A percentile compares a stretch with the other conserved stretches of the same genome.
phyloP scores from a whole-genome alignment of 768 basidiomycete genomes.

The Rhizopogon salebrosus region DNA sequence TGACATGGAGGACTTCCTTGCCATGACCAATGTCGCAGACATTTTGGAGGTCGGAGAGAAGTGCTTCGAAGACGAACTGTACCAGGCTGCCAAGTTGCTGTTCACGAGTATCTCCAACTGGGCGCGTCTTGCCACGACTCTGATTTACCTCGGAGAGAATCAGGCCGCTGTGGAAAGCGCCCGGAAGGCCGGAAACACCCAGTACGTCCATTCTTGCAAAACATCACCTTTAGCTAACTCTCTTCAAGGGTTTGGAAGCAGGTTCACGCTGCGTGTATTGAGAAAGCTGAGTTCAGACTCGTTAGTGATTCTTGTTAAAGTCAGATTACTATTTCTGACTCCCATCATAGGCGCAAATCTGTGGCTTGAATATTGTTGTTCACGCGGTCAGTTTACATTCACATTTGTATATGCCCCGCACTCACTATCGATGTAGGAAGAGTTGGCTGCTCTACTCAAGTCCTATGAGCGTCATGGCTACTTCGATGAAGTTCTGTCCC shows the following conservation, averaged over 20 bases:
- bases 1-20: constrained; percentile 99
- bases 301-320: constrained; percentile 31
- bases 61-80: constrained; percentile 97
- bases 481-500: constrained; percentile 88
- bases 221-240: constrained; percentile 5
- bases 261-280: constrained; percentile 96
- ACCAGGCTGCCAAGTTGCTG: constrained; percentile 92
- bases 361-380: constrained; percentile 96
- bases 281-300: constrained; percentile 94
- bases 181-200: constrained; percentile 98
- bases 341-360: constrained; percentile 79
- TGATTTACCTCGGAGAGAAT: constrained; percentile 97
- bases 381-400: constrained; percentile 50
- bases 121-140: constrained; percentile 95
- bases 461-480: constrained; percentile 89
- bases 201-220: constrained; percentile 45
- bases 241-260: constrained; percentile 93
- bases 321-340: constrained; percentile 2
- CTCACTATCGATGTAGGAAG: constrained; percentile 47
- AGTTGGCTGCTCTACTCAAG: constrained; percentile 65
- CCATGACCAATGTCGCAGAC: constrained; percentile 98
- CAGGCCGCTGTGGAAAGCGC: constrained; percentile 98
- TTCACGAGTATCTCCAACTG: constrained; percentile 98
- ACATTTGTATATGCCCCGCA: constrained; percentile 4
- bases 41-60: constrained; percentile 97